Evolutionary conservation across 331 rosid species (phyloP), one percentile per base, ranked within the genome.

Genomic region (Telfairia occidentalis): DNA sequence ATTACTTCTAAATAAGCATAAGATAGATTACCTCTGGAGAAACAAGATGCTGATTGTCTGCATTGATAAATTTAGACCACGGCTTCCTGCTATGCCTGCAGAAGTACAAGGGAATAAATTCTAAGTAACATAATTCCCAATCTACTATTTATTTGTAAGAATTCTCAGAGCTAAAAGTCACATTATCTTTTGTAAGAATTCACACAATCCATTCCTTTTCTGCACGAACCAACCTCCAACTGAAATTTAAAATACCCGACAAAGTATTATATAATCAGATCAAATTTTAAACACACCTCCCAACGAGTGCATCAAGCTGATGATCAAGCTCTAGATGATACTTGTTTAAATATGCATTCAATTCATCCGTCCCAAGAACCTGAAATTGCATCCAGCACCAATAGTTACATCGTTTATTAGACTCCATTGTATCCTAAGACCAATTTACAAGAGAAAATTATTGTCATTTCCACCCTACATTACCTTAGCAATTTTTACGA

Each of bases 31-130:
- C 99, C 96, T 95, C 99, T 3, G 92, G 96, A 63, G 99, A 92
- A 76, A 95, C 96, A 59, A 92, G 90, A 80, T 88, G 97, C 86
- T 95, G 99, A 79, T 95, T 95, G 82, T 95, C 97, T 40, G 96
- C 84, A 81, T 92, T 92, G 21, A 95, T 87, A 79, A 95, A 95
- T 84, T 91, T 95, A 29, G 96, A 87, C 99, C 96, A 95, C 11
- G 97, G 96, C 82, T 92, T 95, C 85, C 96, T 85, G 85, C 93
- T 90, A 84, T 95, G 99, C 89, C 97, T 89, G 92, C 86, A 84
- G 79, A 88, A 69, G 76, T 28, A 46, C 2, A 32, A 16, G 45
- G 0, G 21, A 32, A 61, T 32, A 58, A 4, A 13, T 58, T 58
- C 5, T 1, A 28, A 67, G 30, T 7, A 66, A 6, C 13, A 6